phyloP scores from a whole-genome alignment of 768 basidiomycete species.

The Phlebiopsis gigantea region DNA sequence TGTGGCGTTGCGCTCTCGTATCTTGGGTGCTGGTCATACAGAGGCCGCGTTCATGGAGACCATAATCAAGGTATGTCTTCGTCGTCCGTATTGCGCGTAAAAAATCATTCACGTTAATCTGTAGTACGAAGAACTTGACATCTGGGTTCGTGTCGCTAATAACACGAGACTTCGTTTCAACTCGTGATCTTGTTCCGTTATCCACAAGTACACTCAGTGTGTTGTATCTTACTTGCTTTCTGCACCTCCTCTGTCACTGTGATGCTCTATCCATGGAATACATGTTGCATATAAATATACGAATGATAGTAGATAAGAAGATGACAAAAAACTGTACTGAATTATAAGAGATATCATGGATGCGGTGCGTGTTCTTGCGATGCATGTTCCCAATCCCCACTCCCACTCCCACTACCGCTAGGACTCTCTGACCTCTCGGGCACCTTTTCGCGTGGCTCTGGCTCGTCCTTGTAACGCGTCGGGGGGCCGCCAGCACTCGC shows the following conservation, averaged over 20 bases:
- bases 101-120: constrained; percentile 10
- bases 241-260: constrained; percentile 13
- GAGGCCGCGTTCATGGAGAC: constrained; percentile 88
- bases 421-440: constrained; percentile 6
- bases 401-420: constrained; percentile 47
- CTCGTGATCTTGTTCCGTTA: background rate
- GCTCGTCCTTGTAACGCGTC: constrained; percentile 50
- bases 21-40: constrained; percentile 84
- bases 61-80: constrained; percentile 60
- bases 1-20: constrained; percentile 82
- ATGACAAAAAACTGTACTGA: constrained; percentile 9
- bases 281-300: constrained; percentile 15
- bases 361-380: constrained; percentile 56
- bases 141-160: constrained; percentile 80
- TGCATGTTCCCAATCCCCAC: constrained; percentile 74
- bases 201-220: constrained; percentile 8
- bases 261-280: constrained; percentile 13
- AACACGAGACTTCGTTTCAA: constrained; percentile 77
- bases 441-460: constrained; percentile 23
- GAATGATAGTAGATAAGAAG: constrained; percentile 6
- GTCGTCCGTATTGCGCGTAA: background rate
- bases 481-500: constrained; percentile 22
- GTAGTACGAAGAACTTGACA: constrained; percentile 84
- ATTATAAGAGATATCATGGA: constrained; percentile 19
- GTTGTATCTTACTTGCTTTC: constrained; percentile 14